A percentile compares a stretch with the other conserved stretches of the same genome.
phyloP scores from a whole-genome alignment of 208 protist species.

The Leishmania mexicana region DNA sequence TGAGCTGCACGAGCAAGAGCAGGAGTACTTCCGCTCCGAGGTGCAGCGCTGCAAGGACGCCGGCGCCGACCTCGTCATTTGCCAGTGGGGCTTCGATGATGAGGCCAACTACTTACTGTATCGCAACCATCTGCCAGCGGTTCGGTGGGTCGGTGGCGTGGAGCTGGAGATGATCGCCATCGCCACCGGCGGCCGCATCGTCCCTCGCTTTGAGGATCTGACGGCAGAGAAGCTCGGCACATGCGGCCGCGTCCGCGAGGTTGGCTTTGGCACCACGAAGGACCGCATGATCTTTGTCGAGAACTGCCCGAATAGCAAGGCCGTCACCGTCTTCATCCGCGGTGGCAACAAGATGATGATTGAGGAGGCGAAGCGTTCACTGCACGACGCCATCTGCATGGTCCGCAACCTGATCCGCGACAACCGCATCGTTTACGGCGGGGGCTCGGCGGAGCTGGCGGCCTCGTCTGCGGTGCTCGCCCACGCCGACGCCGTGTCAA shows the following conservation, averaged over 20 bases:
- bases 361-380: conserved; percentile 99
- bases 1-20: conserved; percentile 97
- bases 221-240: conserved; percentile 97
- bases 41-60: conserved; percentile 95
- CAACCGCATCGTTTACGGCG: conserved; percentile 99
- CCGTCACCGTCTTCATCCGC: conserved; percentile 99
- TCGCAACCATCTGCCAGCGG: conserved; percentile 98
- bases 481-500: conserved; percentile 92
- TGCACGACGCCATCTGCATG: conserved; percentile 99
- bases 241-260: conserved; percentile 89
- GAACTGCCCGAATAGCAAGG: conserved; percentile 97
- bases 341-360: conserved; percentile 99
- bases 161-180: conserved; percentile 99
- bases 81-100: conserved; percentile 99
- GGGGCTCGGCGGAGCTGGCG: conserved; percentile 99
- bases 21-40: conserved; percentile 98
- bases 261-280: conserved; percentile 97
- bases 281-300: conserved; percentile 99
- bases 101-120: conserved; percentile 99
- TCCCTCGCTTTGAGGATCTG: conserved; percentile 99
- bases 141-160: conserved; percentile 99
- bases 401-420: conserved; percentile 99
- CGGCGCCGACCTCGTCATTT: conserved; percentile 98
- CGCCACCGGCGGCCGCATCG: conserved; percentile 98
- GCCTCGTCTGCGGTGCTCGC: conserved; percentile 94